phyloP scores from a whole-genome alignment of 805 yeast genomes.

The Ogataea pilisensis region DNA sequence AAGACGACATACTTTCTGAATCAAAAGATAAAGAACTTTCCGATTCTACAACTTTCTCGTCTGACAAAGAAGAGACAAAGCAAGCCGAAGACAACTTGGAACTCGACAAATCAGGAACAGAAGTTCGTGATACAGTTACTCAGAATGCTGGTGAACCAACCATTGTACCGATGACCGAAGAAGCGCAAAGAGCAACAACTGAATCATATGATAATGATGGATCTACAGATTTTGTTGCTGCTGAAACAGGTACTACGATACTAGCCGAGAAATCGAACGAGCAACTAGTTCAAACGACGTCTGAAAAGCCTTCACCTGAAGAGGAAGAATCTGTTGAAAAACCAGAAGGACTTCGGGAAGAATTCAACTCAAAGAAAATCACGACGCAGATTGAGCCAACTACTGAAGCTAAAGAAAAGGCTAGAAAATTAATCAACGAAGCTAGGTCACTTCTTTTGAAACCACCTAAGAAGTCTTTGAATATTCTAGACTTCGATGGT shows the following conservation, averaged over 20 bases:
- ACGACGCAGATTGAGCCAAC: slow-evolving; percentile 10
- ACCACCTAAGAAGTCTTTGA: slow-evolving; percentile 31
- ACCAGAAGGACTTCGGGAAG: background rate
- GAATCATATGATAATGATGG: slow-evolving; percentile 5
- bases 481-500: slow-evolving; percentile 26
- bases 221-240: background rate
- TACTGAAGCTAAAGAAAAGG: slow-evolving; percentile 13
- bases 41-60: too few relatives aligned
- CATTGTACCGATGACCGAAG: too few relatives aligned
- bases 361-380: slow-evolving; percentile 6
- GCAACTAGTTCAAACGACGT: too few relatives aligned
- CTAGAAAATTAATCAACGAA: slow-evolving; percentile 24
- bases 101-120: too few relatives aligned
- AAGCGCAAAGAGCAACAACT: too few relatives aligned
- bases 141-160: too few relatives aligned
- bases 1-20: slow-evolving; percentile 19
- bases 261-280: too few relatives aligned
- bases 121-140: too few relatives aligned
- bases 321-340: background rate
- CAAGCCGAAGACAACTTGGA: slow-evolving; percentile 1
- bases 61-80: slow-evolving; percentile 21
- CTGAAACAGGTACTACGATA: background rate
- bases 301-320: too few relatives aligned
- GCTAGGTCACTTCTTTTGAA: slow-evolving; percentile 26
- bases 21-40: too few relatives aligned